A percentile compares a stretch with the other conserved stretches of the same genome.
phyloP scores from a whole-genome alignment of 208 protist genomes.

The Naegleria lovaniensis region DNA sequence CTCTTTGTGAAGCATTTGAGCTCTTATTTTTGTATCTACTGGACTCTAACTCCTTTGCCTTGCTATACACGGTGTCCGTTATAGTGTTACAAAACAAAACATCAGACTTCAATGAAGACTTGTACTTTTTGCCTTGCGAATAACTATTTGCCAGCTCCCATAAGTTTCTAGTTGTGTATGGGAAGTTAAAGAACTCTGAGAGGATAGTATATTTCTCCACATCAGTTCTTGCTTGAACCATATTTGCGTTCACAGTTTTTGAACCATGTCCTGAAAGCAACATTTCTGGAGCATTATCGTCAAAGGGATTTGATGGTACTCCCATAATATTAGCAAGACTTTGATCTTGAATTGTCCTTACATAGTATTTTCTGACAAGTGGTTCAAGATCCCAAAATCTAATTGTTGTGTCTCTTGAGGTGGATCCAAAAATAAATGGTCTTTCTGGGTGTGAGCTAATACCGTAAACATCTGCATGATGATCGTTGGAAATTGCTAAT shows the following conservation, averaged over 20 bases:
- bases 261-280: constrained; percentile 53
- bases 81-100: constrained; percentile 54
- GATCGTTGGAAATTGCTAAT: constrained; percentile 62
- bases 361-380: constrained; percentile 58
- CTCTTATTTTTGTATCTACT: constrained; percentile 57
- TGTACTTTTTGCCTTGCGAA: background rate
- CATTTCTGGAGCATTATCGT: constrained; percentile 49
- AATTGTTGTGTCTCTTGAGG: constrained; percentile 69
- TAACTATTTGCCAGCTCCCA: background rate
- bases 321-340: background rate
- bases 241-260: background rate
- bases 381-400: constrained; percentile 71
- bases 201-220: constrained; percentile 31
- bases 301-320: background rate
- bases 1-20: constrained; percentile 55
- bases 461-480: constrained; percentile 71
- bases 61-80: constrained; percentile 48
- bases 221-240: background rate
- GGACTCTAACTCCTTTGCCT: constrained; percentile 58
- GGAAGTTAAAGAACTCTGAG: constrained; percentile 25
- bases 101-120: constrained; percentile 33
- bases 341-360: constrained; percentile 51
- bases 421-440: constrained; percentile 76
- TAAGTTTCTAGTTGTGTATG: background rate
- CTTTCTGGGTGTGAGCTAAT: constrained; percentile 66